These are phyloP conservation scores for Aspergillus clavatus DNA, from an alignment of 2,329 filamentous ascomycete species.

Conservation along the genomic window DNA sequence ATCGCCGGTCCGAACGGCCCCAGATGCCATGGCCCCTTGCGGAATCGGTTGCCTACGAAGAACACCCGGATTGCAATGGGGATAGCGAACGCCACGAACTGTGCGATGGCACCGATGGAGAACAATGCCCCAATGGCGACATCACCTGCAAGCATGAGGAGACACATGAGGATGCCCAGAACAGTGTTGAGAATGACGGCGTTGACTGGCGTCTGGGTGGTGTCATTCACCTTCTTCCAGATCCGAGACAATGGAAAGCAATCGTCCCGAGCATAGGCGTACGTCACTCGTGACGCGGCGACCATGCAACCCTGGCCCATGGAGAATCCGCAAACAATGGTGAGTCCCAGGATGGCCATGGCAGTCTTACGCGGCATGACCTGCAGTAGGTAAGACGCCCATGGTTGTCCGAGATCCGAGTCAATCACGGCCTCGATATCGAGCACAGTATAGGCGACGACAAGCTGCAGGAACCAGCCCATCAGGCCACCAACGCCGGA, in stretches of 20 bases:
- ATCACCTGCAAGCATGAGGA: slow-evolving; percentile 61
- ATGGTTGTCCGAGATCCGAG: slow-evolving; percentile 63
- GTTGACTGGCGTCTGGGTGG: slow-evolving; percentile 64
- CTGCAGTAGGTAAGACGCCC: slow-evolving; percentile 65
- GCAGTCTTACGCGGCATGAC: slow-evolving; percentile 57
- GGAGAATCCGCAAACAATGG: slow-evolving; percentile 64
- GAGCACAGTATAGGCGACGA: slow-evolving; percentile 67
- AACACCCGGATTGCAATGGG: slow-evolving; percentile 43
- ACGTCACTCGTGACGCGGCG: slow-evolving; percentile 61
- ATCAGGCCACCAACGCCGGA: slow-evolving; percentile 61
- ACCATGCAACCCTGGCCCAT: slow-evolving; percentile 74
- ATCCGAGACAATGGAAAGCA: slow-evolving; percentile 59
- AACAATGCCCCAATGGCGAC: slow-evolving; percentile 64
- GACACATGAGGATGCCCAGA: slow-evolving; percentile 56
- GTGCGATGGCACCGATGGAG: slow-evolving; percentile 63
- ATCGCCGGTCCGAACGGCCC: slow-evolving; percentile 56
- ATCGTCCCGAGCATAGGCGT: slow-evolving; percentile 67
- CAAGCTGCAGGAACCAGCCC: slow-evolving; percentile 69
- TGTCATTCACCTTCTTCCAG: slow-evolving; percentile 57
- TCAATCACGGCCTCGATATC: slow-evolving; percentile 56
- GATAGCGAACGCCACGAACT: slow-evolving; percentile 53
- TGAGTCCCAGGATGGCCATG: slow-evolving; percentile 59
- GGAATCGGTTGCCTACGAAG: slow-evolving; percentile 58
- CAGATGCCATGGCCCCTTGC: slow-evolving; percentile 64
- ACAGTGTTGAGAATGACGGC: slow-evolving; percentile 63